phyloP scores from a whole-genome alignment of 495 filamentous ascomycete species.

The Cetradonia linearis region DNA sequence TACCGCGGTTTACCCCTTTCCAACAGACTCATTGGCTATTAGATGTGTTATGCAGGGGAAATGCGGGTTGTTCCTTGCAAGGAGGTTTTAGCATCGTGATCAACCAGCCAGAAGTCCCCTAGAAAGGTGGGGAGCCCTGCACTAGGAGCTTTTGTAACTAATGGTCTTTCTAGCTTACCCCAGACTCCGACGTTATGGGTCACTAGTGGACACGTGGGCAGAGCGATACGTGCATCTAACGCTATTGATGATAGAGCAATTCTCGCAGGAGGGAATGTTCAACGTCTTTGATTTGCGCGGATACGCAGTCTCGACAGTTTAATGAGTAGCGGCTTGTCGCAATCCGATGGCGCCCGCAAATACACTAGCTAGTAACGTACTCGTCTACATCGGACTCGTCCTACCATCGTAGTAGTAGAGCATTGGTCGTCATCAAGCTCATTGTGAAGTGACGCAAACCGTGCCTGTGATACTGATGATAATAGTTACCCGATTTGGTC shows the following conservation, averaged over 20 bases:
- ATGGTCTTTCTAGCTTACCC: slow-evolving; percentile 3
- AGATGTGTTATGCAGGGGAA: neutral
- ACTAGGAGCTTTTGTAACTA: slow-evolving; percentile 1
- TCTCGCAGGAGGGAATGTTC: neutral
- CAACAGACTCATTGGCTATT: neutral
- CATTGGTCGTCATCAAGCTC: neutral
- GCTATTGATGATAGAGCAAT: neutral
- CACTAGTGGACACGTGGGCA: neutral
- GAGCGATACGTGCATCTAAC: neutral
- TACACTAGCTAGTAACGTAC: neutral
- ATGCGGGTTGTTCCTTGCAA: neutral
- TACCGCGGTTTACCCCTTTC: neutral
- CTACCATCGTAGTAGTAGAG: neutral
- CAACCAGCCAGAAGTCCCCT: slow-evolving; percentile 1
- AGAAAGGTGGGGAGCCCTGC: slow-evolving; percentile 12
- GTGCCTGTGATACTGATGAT: neutral
- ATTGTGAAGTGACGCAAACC: neutral
- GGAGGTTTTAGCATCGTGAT: neutral
- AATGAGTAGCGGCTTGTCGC: neutral
- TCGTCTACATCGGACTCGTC: no score
- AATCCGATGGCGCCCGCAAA: neutral
- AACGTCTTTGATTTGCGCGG: neutral
- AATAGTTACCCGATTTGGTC: neutral
- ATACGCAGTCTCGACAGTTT: neutral
- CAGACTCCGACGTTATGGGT: slow-evolving; percentile 2